Evolutionary conservation across 129 eudicot genomes (phyloP).

Genomic region (Flaveria trinervia): DNA sequence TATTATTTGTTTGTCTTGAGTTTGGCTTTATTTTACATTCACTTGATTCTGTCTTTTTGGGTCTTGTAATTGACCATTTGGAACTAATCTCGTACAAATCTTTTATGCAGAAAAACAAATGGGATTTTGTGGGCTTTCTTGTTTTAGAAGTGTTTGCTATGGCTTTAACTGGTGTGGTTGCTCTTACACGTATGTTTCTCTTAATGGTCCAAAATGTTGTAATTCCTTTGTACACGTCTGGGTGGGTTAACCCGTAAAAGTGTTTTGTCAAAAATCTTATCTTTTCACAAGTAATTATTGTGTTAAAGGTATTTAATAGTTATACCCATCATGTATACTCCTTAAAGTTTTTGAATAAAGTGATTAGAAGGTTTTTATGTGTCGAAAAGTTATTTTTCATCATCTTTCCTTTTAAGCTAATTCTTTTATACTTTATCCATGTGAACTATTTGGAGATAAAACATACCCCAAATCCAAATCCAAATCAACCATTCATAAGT

Average conservation of each 20-base stretch:
- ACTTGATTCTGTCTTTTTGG: conserved; percentile 8
- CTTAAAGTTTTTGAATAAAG: not conserved
- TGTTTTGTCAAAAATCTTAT: too few relatives aligned
- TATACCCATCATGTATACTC: not conserved
- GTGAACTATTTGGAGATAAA: not conserved
- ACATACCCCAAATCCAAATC: not conserved
- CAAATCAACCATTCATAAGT: not conserved
- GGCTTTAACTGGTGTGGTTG: conserved; percentile 70
- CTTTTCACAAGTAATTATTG: not conserved
- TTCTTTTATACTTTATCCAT: not conserved
- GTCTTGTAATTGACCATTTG: conserved; percentile 8
- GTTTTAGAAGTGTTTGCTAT: conserved; percentile 77
- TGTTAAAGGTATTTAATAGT: not conserved
- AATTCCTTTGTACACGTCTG: not conserved
- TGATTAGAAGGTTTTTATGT: not conserved
- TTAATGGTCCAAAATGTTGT: not conserved
- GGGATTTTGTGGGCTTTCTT: conserved; percentile 93
- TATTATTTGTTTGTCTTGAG: not conserved
- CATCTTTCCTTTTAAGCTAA: not conserved
- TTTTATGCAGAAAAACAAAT: conserved; percentile 77
- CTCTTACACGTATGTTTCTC: conserved; percentile 67
- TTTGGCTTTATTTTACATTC: not conserved
- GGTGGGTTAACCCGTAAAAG: not conserved
- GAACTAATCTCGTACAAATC: not conserved
- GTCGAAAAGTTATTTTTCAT: not conserved